Evolutionary conservation across 2,329 filamentous ascomycete species (phyloP), one percentile per base, ranked within the genome.

Genomic region (Phialophora tarda): DNA sequence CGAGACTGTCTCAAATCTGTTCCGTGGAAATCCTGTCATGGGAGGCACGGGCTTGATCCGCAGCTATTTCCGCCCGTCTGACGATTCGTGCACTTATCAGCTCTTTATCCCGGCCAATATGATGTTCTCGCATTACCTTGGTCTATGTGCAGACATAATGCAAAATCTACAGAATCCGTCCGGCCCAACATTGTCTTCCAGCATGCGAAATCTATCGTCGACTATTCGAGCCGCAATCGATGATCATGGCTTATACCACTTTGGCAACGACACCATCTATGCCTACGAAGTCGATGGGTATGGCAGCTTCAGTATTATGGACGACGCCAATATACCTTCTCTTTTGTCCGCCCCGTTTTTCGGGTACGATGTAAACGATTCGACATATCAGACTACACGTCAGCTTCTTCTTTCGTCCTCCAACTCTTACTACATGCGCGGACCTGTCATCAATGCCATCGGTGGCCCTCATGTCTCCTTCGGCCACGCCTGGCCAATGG

Each of bases 21-120:
- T 95, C 1, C 83, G 93, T 26, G 95, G 95, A 14, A 98, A 99
- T 76, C 95, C 95, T 0, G 82, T 99, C 14, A 93, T 92, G 72
- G 85, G 83, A 71, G 91, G 88, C 24, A 97, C 94, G 0, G 93
- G 92, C 0, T 85, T 99, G 1, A 85, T 98, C 57, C 88, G 95
- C 65, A 96, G 92, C 51, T 93, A 95, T 0, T 99, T 99, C 80
- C 87, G 95, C 1, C 95, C 95, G 3, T 96, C 92, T 70, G 95
- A 99, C 74, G 95, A 99, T 77, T 92, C 95, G 3, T 96, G 93
- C 0, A 97, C 95, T 41, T 83, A 98, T 2, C 93, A 93, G 53
- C 99, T 92, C 82, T 92, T 97, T 76, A 96, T 98, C 71, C 95
- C 95, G 0, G 89, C 92, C 48, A 99, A 99, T 75, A 95, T 95